Evolutionary conservation across 352 stramenopile genomes (phyloP), one percentile per base, ranked within the genome.

Genomic region (Phytophthora nicotianae): DNA sequence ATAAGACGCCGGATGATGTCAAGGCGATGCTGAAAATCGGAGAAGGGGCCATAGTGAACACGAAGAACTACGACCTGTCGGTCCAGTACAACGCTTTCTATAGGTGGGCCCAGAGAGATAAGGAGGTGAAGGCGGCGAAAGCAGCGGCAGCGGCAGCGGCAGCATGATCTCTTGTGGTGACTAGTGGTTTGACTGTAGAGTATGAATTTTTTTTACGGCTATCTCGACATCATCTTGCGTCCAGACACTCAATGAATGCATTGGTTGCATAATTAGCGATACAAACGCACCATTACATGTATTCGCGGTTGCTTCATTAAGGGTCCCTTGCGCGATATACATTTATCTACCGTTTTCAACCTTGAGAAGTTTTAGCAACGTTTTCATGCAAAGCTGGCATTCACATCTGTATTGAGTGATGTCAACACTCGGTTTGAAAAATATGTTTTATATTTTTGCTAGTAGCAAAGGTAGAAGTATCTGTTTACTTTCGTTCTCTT

Each of bases 61-160:
- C 58, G 5, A 67, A 67, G 26, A 50, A 67, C 35, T 33, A 67
- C 41, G 58, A 67, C 41, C 21, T 67, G 21, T 56, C 29, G 33
- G 54, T 4, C 17, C 58, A 67, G 42, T 67, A 67, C 42, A 50
- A 3, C 13, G 58, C 32, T 8, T 67, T 62, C 33, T 67, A 62
- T 26, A 52, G 33, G 6, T 40, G 43, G 48, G 17, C 50, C 5
- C 23, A 45, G 42, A 50, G 50, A 50, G 42, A 67, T 8, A 60
- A 66, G 14, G 58, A 62, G 10, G 21, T 46, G n/a, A 62, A 62
- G 43, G 43, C 20, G 24, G 29, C 50, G 32, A 50, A 50, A 13
- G 16, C 43, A 59, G 26, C 48, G 19, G 29, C 29, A 59, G 26
- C 48, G 19, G 29, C 29, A 53, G 26, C 48, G 19, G 29, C 24